A percentile compares a stretch with the other conserved stretches of the same genome.
phyloP scores from a whole-genome alignment of 441 rosid species.

The Euphorbia celastroides region DNA sequence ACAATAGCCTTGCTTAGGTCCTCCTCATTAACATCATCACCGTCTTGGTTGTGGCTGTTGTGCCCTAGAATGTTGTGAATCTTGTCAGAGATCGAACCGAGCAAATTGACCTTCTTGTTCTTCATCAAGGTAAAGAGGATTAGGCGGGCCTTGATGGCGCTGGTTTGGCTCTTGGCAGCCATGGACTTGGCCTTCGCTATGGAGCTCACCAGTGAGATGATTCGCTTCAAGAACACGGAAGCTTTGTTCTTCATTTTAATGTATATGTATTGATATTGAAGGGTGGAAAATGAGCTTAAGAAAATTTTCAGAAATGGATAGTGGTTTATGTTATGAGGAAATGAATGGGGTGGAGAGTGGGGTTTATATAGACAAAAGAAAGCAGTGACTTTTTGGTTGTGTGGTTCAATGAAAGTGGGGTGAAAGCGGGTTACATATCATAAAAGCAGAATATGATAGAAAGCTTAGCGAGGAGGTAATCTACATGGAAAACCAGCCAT shows the following conservation, averaged over 20 bases:
- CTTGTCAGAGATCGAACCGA: slow-evolving; percentile 53
- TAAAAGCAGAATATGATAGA: neutral
- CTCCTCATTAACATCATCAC: slow-evolving; percentile 11
- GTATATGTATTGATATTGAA: neutral
- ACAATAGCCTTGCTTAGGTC: slow-evolving; percentile 35
- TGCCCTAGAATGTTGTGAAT: slow-evolving; percentile 37
- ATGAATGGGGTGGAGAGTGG: neutral
- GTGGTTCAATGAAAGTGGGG: slow-evolving; percentile 16
- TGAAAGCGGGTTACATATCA: slow-evolving; percentile 6
- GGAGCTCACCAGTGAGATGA: slow-evolving; percentile 30
- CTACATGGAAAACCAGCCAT: neutral
- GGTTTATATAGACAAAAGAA: slow-evolving; percentile 8
- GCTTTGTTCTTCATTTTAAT: slow-evolving; percentile 55
- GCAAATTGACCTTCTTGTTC: slow-evolving; percentile 43
- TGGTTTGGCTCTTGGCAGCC: slow-evolving; percentile 57
- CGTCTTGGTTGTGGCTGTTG: neutral
- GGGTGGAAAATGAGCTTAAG: neutral
- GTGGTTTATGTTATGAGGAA: slow-evolving; percentile 1
- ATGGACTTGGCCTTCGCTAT: slow-evolving; percentile 50
- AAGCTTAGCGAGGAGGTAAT: slow-evolving; percentile 17
- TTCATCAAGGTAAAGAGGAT: slow-evolving; percentile 55
- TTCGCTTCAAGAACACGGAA: slow-evolving; percentile 43
- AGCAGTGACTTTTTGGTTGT: neutral
- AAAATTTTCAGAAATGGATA: neutral
- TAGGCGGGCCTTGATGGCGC: slow-evolving; percentile 53